Evolutionary conservation across 495 filamentous ascomycete genomes (phyloP), one percentile per base, ranked within the genome.

Genomic region (Xylaria flabelliformis): DNA sequence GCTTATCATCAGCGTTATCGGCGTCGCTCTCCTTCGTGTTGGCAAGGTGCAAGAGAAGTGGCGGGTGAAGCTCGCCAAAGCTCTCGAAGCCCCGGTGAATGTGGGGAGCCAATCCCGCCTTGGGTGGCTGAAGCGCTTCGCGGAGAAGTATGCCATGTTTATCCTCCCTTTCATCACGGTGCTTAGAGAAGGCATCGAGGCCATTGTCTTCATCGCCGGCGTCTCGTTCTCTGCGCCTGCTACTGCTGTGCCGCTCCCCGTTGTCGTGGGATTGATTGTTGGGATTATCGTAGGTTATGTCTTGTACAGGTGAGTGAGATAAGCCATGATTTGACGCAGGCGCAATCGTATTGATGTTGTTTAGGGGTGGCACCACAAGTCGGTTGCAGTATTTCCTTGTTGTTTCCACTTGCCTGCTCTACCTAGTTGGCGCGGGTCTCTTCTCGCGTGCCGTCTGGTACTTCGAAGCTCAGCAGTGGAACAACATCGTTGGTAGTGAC

Each of bases 31-130:
- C 29, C 84, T 97, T 9, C 88, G 94, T n/a, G 88, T 97, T 53
- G 91, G 89, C 62, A 95, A 95, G 81, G 87, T 95, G 77, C 91
- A 94, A 78, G 92, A 93, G 58, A 94, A 94, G 79, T 97, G 94
- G 94, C 88, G 89, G 17, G 81, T 90, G 68, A 94, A 94, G 86
- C 85, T 97, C n/a, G 87, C 89, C 19, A 85, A 86, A 71, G 85
- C 89, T 0, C 80, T 95, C 26, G 91, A 90, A 73, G 77, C 83
- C 12, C 85, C 89, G 2, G 73, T 87, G 21, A 78, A 73, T 10
- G 74, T 72, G n/a, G 76, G 83, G n/a, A 59, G 74, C 1, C 32
- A 34, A 61, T 71, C 61, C 64, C 74, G 69, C 44, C 41, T 75
- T 21, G 72, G 80, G 10, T 80, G 84, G 4, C 80, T 92, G 69